Base-by-base conservation (phyloP, 805 yeast species). In the Lachancea dasiensis region DNA sequence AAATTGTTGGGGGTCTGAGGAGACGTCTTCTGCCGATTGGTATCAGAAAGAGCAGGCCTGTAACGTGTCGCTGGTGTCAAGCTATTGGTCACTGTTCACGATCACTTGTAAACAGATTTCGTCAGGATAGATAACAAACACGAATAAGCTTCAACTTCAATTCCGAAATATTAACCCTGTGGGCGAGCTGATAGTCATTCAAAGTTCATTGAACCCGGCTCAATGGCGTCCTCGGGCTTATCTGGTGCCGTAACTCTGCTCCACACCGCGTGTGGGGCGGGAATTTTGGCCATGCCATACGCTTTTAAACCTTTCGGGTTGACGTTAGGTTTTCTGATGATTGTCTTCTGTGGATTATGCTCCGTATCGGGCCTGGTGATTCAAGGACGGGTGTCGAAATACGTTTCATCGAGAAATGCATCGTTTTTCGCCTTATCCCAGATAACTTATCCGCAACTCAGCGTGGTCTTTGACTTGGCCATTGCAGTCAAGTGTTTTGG, bases 401-500 rank as follows among this genome's bases (percentile, higher is more conserved):
- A 69, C 50, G 79, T 70, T 4, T 71, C 79, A 4, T 51, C 49
- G 2, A 60, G 60, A 25, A 79, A 81, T 2, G 77, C 73, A 41
- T 79, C 86, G 0, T 82, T 80, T 54, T 81, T 81, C 62, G 68
- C 76, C 15, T 56, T 80, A 10, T 69, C 83, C 22, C 77, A 74
- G 39, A 55, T 75, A 27, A 75, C 83, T 0, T 77, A 75, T 43
- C 84, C 84, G 1, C 69, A 72, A 13, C 58, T 79, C 22, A 72
- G 79, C 33, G 75, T 79, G 3, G 56, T 77, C 2, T 79, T 79
- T 56, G 86, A 79, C 54, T 40, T 76, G 17, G 86, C 86, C 2
- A 79, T 79, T 35, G 83, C 84, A 2, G 63, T 79, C 37, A 81
- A 79, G 56, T 79, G 86, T 48, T 77, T 79, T 53, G 86, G 86